Conservation (phyloP, 352 stramenopile species). For the Thalassiosira hispida region DNA sequence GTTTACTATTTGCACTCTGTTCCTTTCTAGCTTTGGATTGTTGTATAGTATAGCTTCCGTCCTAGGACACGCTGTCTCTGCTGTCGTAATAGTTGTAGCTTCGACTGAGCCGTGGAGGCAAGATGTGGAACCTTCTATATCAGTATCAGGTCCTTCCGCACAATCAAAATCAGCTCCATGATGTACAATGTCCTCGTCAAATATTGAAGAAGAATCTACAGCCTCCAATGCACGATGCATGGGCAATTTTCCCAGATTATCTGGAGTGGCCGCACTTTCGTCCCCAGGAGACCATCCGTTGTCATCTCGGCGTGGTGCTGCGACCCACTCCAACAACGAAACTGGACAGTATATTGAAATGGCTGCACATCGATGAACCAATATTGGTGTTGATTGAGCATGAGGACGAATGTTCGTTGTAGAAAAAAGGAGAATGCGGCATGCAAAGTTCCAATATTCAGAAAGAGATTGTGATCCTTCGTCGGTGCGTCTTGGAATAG, state of each 20-base stretch:
- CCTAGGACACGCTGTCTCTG: background rate
- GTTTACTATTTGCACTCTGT: slow-evolving; percentile 27
- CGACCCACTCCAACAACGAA: slow-evolving; percentile 28
- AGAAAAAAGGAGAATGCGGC: slow-evolving; percentile 30
- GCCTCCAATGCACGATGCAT: slow-evolving; percentile 40
- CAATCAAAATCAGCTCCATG: background rate
- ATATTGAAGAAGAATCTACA: background rate
- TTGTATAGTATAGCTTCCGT: background rate
- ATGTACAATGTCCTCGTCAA: background rate
- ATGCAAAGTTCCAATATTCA: slow-evolving; percentile 26
- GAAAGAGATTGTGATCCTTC: background rate
- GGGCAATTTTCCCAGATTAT: slow-evolving; percentile 27
- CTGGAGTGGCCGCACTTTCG: slow-evolving; percentile 18
- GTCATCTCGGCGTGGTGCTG: background rate
- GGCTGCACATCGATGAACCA: slow-evolving; percentile 33
- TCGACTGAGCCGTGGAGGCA: background rate
- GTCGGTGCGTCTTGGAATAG: background rate
- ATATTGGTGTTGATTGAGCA: slow-evolving; percentile 9
- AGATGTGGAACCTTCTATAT: background rate
- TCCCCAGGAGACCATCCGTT: slow-evolving; percentile 17
- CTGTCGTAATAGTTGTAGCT: background rate
- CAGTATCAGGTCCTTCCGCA: background rate
- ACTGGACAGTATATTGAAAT: slow-evolving; percentile 38
- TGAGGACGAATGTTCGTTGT: slow-evolving; percentile 13
- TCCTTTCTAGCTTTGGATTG: slow-evolving; percentile 23